A percentile compares a stretch with the other conserved stretches of the same genome.
phyloP scores from a whole-genome alignment of 352 stramenopile species.

The Phytophthora agathidicida region DNA sequence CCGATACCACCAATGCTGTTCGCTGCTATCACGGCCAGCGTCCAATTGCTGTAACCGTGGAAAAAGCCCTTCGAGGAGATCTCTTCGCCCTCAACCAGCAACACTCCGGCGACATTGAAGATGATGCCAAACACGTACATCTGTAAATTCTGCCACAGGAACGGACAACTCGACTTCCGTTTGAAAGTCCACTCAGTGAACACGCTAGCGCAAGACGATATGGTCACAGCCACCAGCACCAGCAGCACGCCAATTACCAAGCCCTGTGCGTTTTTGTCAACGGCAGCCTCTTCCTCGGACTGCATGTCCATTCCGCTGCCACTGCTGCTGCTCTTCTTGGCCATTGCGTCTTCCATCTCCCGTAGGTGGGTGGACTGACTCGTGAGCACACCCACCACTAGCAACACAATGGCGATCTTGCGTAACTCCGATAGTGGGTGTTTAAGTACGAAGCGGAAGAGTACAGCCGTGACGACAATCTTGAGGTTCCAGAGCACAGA shows the following conservation, averaged over 20 bases:
- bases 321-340: constrained; percentile 12
- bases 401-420: constrained; percentile 74
- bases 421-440: constrained; percentile 71
- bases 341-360: constrained; percentile 32
- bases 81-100: constrained; percentile 56
- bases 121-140: constrained; percentile 85
- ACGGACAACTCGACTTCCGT: constrained; percentile 70
- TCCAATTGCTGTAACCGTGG: constrained; percentile 82
- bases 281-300: constrained; percentile 25
- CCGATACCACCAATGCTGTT: constrained; percentile 79
- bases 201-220: constrained; percentile 86
- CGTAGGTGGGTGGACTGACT: constrained; percentile 79
- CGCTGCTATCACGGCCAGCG: constrained; percentile 72
- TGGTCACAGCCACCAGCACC: constrained; percentile 71
- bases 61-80: constrained; percentile 71
- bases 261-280: constrained; percentile 25
- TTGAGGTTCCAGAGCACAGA: constrained; percentile 91
- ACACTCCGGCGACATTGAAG: constrained; percentile 72
- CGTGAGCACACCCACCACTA: constrained; percentile 81
- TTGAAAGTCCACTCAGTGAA: constrained; percentile 90
- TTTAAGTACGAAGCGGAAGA: constrained; percentile 86
- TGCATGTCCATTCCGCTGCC: constrained; percentile 10
- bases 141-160: constrained; percentile 86
- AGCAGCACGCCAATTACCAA: constrained; percentile 63
- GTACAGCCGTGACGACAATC: constrained; percentile 84